Percentiles rank a stretch among this genome's conserved stretches.
Evolutionary conservation across 208 protist genomes (phyloP).

Genomic region (Wallacemonas sp.): DNA sequence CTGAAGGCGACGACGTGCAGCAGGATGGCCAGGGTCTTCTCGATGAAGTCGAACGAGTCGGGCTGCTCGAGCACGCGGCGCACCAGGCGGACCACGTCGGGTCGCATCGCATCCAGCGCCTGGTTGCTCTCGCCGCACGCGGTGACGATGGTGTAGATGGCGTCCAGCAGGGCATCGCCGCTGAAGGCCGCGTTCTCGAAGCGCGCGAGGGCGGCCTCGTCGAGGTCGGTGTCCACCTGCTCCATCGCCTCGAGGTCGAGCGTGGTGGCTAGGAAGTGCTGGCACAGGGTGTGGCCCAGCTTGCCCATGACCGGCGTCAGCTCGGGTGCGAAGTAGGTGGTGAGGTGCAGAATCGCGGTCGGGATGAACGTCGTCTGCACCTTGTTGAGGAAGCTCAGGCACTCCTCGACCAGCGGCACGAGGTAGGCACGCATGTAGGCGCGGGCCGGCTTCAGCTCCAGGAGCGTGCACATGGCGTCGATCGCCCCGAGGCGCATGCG

Average conservation of each 20-base stretch:
- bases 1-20: conserved; percentile 64
- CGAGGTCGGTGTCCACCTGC: conserved; percentile 5
- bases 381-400: conserved; percentile 72
- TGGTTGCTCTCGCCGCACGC: conserved; percentile 51
- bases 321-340: conserved; percentile 84
- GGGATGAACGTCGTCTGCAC: conserved; percentile 90
- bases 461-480: conserved; percentile 83
- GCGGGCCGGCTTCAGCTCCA: conserved; percentile 79
- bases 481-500: conserved; percentile 81
- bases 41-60: conserved; percentile 83
- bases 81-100: conserved; percentile 64
- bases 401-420: conserved; percentile 84
- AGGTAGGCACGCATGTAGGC: conserved; percentile 63
- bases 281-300: conserved; percentile 68
- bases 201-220: conserved; percentile 28
- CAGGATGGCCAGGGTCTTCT: conserved; percentile 79
- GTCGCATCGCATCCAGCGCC: conserved; percentile 50
- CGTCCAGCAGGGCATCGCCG: conserved; percentile 68
- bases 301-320: conserved; percentile 73
- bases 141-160: conserved; percentile 74
- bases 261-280: conserved; percentile 77
- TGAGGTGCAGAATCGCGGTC: conserved; percentile 77
- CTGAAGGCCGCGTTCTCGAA: conserved; percentile 75
- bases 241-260: conserved; percentile 72
- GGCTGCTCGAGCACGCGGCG: conserved; percentile 58